Evolutionary conservation across 2,329 filamentous ascomycete genomes (phyloP), one percentile per base, ranked within the genome.

Genomic region (Arthrobotrys sphaeroides): DNA sequence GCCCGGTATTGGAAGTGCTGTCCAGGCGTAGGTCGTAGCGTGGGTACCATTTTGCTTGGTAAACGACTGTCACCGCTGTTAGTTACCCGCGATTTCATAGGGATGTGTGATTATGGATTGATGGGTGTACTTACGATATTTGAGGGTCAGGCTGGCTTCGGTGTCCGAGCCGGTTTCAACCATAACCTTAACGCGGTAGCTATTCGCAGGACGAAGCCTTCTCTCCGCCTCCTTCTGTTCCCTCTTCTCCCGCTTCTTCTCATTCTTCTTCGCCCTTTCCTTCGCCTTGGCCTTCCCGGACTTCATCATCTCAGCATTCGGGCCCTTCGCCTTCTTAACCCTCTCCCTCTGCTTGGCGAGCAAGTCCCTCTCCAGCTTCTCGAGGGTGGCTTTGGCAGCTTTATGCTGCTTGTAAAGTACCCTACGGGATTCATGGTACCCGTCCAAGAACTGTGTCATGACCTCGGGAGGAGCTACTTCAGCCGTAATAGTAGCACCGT

Each of bases 11-110:
- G 16, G 81, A 80, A 38, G 79, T 75, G 2, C 82, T 82, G 57
- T 81, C 81, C 16, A 91, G 84, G 60, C 85, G 85, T 40, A 90
- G 81, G 78, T 90, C 88, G 80, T 90, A 90, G 66, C 84, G 86
- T 1, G 89, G 87, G 0, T 83, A 82, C 88, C 89, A 90, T 74
- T 83, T 87, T 0, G 88, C 88, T 0, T 84, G 84, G 5, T 83
- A 83, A 0, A 88, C 88, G 36, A 89, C 70, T 85, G 79, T 90
- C 90, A 0, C 85, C 10, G 4, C 12, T n/a, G 26, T 72, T 72
- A 65, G 49, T 40, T 36, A 55, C 6, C 10, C 26, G 2, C 12
- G 9, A 31, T n/a, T n/a, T n/a, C 31, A 43, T 1, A 3, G n/a
- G 28, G 24, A 16, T 42, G 1, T 16, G n/a, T 26, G 28, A 31